Conservation (phyloP, 345 rosid genomes). For the Gynandropsis gynandra region DNA sequence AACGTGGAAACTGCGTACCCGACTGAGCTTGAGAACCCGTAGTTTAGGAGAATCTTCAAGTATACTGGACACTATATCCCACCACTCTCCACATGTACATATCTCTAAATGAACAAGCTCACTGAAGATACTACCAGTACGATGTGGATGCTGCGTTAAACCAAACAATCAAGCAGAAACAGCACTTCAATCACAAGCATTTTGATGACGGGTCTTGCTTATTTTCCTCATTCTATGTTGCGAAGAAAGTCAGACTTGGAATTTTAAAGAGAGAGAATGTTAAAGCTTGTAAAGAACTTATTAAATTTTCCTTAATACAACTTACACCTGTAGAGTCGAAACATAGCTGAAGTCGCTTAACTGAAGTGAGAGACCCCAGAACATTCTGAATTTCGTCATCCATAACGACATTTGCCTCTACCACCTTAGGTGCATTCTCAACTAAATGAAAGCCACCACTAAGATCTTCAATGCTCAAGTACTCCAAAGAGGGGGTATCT, state of each 20-base stretch:
- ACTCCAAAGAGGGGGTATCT: constrained; percentile 9
- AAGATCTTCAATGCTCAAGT: constrained; percentile 11
- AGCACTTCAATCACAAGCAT: neutral
- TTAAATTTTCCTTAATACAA: neutral
- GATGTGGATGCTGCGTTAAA: constrained; percentile 8
- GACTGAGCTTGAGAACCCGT: neutral
- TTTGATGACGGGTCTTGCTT: no score
- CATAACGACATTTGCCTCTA: constrained; percentile 6
- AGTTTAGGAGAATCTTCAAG: constrained; percentile 12
- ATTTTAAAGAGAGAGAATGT: neutral
- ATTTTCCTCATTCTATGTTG: no score
- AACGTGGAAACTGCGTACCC: neutral
- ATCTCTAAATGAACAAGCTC: neutral
- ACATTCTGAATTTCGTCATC: constrained; percentile 9
- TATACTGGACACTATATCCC: neutral
- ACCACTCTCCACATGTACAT: constrained; percentile 18
- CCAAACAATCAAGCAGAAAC: neutral
- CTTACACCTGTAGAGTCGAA: constrained; percentile 10
- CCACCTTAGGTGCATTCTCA: neutral
- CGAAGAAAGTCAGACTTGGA: no score
- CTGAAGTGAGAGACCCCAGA: constrained; percentile 11
- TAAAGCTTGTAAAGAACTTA: neutral
- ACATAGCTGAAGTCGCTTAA: constrained; percentile 10
- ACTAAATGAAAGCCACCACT: neutral
- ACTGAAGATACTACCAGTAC: constrained; percentile 4